Percentiles rank a stretch among this genome's conserved stretches.
These are phyloP conservation scores for Musa beccarii DNA, from an alignment of 176 grass and related monocot species.

Conservation along the genomic window DNA sequence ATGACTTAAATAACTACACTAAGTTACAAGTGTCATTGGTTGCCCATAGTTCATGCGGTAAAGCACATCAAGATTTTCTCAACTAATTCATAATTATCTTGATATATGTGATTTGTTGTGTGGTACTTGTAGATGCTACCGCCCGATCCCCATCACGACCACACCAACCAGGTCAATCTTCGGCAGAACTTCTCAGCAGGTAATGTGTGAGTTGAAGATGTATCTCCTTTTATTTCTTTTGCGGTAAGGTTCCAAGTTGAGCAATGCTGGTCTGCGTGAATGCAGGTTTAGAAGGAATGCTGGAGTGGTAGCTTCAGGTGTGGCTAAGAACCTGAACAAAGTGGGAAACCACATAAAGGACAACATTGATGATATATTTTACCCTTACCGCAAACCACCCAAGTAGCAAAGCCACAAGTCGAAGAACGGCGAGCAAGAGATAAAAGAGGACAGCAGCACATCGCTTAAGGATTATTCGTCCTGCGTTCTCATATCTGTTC, in stretches of 20 bases:
- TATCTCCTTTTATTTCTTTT: background rate
- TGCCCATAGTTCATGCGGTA: background rate
- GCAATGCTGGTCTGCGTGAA: background rate
- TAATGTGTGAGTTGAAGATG: constrained; percentile 31
- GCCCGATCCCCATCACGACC: constrained; percentile 19
- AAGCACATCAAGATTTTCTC: background rate
- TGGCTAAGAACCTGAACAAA: constrained; percentile 59
- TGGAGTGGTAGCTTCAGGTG: constrained; percentile 76
- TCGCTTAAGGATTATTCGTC: background rate
- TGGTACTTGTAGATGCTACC: constrained; percentile 18
- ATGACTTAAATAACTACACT: too few relatives aligned
- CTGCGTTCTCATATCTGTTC: background rate
- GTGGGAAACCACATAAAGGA: constrained; percentile 60
- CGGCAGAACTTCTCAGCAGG: constrained; percentile 55
- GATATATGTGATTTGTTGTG: background rate
- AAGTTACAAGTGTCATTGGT: too few relatives aligned
- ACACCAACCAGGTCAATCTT: constrained; percentile 29
- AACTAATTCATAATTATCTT: background rate
- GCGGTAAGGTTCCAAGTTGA: background rate
- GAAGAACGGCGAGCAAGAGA: background rate
- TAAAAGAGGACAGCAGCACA: background rate
- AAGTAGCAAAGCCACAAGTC: constrained; percentile 28
- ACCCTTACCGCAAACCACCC: constrained; percentile 52
- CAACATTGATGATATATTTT: constrained; percentile 67
- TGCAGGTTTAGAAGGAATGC: constrained; percentile 75